phyloP scores from a whole-genome alignment of 768 basidiomycete genomes.

The Phylloporus rhodoxanthus region DNA sequence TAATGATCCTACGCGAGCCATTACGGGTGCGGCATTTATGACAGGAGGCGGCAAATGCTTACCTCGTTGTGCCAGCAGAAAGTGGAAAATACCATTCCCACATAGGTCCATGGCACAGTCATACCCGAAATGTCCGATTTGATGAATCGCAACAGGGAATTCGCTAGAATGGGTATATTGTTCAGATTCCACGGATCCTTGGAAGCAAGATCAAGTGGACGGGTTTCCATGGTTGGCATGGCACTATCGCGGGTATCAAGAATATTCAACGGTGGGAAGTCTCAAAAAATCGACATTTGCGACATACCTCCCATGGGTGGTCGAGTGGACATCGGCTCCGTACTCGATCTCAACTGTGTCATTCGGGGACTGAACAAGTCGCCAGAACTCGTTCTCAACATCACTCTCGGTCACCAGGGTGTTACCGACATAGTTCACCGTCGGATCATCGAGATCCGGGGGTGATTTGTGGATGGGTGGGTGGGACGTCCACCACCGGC shows the following conservation, averaged over 20 bases:
- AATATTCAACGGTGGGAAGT: conserved; percentile 27
- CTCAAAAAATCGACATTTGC: conserved; percentile 5
- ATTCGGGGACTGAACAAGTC: conserved; percentile 79
- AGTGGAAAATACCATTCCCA: conserved; percentile 98
- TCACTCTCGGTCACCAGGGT: conserved; percentile 80
- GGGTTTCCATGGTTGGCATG: conserved; percentile 92
- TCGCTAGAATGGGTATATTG: conserved; percentile 89
- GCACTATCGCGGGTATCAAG: conserved; percentile 46
- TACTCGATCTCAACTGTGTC: conserved; percentile 99
- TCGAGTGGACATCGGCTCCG: conserved; percentile 98
- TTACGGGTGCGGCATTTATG: conserved; percentile 19
- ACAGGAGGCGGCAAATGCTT: conserved; percentile 21
- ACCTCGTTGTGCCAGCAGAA: conserved; percentile 99
- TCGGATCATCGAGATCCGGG: conserved; percentile 42
- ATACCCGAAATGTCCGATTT: conserved; percentile 99
- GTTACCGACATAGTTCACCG: conserved; percentile 51
- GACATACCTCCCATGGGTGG: conserved; percentile 89
- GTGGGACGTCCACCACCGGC: conserved; percentile 82
- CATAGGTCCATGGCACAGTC: conserved; percentile 99
- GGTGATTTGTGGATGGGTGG: conserved; percentile 39
- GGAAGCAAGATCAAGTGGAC: conserved; percentile 81
- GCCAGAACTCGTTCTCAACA: conserved; percentile 95
- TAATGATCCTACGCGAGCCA: conserved; percentile 74
- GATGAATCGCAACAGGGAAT: conserved; percentile 93
- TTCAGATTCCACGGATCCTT: conserved; percentile 97